phyloP scores from a whole-genome alignment of 2,329 filamentous ascomycete genomes.

The Ophiostoma piceae region DNA sequence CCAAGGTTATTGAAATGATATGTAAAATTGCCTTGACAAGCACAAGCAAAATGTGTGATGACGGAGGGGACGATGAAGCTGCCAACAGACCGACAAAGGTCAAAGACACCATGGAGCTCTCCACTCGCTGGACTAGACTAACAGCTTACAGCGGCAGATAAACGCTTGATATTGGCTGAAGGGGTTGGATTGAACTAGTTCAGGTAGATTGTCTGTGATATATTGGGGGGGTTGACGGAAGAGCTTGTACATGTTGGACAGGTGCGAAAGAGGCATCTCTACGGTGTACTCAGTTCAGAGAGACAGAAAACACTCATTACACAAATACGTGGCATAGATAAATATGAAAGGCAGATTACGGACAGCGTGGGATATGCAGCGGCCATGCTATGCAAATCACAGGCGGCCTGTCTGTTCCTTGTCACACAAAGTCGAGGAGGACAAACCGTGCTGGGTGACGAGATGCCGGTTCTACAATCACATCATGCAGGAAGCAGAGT shows the following conservation, averaged over 20 bases:
- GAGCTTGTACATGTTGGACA: not conserved
- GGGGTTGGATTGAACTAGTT: slow-evolving; percentile 26
- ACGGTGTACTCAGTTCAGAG: too few relatives aligned
- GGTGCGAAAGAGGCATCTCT: too few relatives aligned
- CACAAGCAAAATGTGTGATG: not conserved
- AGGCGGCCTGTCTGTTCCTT: not conserved
- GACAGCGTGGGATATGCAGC: not conserved
- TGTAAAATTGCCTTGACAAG: too few relatives aligned
- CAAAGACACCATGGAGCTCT: not conserved
- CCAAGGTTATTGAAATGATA: not conserved
- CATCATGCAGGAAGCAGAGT: not conserved
- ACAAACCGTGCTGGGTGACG: slow-evolving; percentile 14
- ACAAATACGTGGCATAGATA: not conserved
- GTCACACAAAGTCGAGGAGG: not conserved
- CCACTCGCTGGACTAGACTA: slow-evolving; percentile 25
- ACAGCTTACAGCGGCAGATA: slow-evolving; percentile 41
- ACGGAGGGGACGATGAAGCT: slow-evolving; percentile 8
- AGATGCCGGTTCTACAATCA: slow-evolving; percentile 18
- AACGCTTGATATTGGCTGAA: slow-evolving; percentile 50
- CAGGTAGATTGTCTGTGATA: not conserved
- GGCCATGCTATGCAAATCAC: not conserved
- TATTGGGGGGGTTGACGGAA: not conserved
- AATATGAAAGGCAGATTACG: not conserved
- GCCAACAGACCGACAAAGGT: not conserved
- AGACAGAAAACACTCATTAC: not conserved